Evolutionary conservation across 768 basidiomycete species (phyloP).

Genomic region (Neoboletus magnificus): DNA sequence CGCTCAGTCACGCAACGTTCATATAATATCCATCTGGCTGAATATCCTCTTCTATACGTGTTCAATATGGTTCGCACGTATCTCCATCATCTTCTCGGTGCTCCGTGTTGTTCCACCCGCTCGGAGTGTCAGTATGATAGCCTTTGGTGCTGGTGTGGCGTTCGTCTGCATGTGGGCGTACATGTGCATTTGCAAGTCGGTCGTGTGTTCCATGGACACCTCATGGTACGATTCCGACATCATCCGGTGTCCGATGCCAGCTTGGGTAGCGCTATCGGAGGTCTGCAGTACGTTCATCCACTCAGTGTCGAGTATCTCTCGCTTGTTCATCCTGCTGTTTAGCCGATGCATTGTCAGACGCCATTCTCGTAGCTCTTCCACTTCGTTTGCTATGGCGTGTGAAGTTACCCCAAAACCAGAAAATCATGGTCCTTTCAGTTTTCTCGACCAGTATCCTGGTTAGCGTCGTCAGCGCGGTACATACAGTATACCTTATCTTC

Average conservation of each 20-base stretch:
- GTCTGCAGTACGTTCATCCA: constrained; percentile 42
- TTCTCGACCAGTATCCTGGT: constrained; percentile 55
- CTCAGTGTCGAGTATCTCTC: no score
- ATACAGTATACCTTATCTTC: constrained; percentile 41
- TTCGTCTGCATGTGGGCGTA: constrained; percentile 21
- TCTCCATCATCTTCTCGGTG: constrained; percentile 26
- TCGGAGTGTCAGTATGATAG: not conserved
- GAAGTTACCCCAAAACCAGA: constrained; percentile 37
- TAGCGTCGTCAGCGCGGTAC: constrained; percentile 42
- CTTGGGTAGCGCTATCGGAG: constrained; percentile 50
- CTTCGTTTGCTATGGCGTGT: constrained; percentile 44
- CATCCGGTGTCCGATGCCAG: constrained; percentile 43
- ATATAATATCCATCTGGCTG: constrained; percentile 22
- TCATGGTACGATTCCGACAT: constrained; percentile 37
- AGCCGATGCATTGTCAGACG: constrained; percentile 50
- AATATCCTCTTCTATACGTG: constrained; percentile 21
- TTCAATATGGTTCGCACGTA: constrained; percentile 25
- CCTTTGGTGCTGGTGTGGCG: not conserved
- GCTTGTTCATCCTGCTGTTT: not conserved
- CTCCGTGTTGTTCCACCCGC: constrained; percentile 22
- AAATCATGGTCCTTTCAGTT: constrained; percentile 41
- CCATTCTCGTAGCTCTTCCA: constrained; percentile 44
- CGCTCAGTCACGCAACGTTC: constrained; percentile 13
- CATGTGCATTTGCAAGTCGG: constrained; percentile 24
- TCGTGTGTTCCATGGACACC: constrained; percentile 39